Evolutionary conservation across 2,329 filamentous ascomycete species (phyloP).

Genomic region (Tolypocladium tundrense): DNA sequence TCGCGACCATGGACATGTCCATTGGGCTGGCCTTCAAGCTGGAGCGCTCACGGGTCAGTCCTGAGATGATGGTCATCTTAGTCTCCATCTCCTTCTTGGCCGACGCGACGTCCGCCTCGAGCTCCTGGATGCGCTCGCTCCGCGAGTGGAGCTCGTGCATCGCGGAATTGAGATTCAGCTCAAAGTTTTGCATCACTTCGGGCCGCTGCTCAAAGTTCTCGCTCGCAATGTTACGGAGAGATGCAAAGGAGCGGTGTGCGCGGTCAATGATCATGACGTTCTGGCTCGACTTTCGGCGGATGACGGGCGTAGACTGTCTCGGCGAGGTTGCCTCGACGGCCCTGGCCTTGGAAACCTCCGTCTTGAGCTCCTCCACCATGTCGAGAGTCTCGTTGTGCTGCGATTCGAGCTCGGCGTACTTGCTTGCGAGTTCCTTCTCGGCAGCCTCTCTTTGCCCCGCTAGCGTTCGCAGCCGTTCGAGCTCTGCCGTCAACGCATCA

Average conservation of each 20-base stretch:
- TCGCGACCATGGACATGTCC: slow-evolving; percentile 83
- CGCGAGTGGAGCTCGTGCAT: slow-evolving; percentile 85
- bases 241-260: slow-evolving; percentile 82
- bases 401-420: slow-evolving; percentile 73
- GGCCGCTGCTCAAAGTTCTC: slow-evolving; percentile 77
- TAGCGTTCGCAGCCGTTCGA: slow-evolving; percentile 60
- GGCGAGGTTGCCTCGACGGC: slow-evolving; percentile 49
- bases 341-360: slow-evolving; percentile 71
- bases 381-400: slow-evolving; percentile 74
- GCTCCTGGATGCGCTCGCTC: slow-evolving; percentile 79
- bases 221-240: slow-evolving; percentile 75
- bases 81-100: slow-evolving; percentile 94
- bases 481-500: slow-evolving; percentile 48
- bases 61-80: slow-evolving; percentile 93
- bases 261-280: slow-evolving; percentile 80
- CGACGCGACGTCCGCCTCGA: slow-evolving; percentile 74
- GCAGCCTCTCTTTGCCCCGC: slow-evolving; percentile 68
- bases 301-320: slow-evolving; percentile 60
- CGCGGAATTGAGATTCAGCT: slow-evolving; percentile 79
- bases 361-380: slow-evolving; percentile 84
- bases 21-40: slow-evolving; percentile 77
- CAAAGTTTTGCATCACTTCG: slow-evolving; percentile 84
- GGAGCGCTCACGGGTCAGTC: slow-evolving; percentile 82
- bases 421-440: slow-evolving; percentile 61
- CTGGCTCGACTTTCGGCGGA: slow-evolving; percentile 88